Evolutionary conservation across 2,329 filamentous ascomycete genomes (phyloP).

Genomic region (Rhytidhysteron rufulum): DNA sequence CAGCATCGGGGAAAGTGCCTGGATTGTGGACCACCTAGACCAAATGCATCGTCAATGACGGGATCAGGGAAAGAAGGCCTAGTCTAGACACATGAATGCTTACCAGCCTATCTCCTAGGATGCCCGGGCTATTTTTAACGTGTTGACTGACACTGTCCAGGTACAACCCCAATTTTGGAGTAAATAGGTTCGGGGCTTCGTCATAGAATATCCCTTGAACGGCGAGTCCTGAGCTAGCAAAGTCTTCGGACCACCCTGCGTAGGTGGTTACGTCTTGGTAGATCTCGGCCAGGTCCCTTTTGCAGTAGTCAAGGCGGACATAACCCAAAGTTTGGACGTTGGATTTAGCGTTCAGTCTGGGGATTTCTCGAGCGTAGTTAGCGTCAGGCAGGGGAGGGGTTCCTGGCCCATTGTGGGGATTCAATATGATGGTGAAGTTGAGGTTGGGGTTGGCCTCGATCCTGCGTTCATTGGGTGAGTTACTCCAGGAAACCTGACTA

Average conservation of each 20-base stretch:
- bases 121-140: too few species aligned
- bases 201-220: slow-evolving; percentile 52
- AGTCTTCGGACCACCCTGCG: slow-evolving; percentile 36
- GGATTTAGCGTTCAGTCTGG: slow-evolving; percentile 35
- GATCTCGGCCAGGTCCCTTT: slow-evolving; percentile 14
- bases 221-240: slow-evolving; percentile 29
- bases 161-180: too few species aligned
- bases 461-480: too few species aligned
- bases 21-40: too few species aligned
- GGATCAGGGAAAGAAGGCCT: too few species aligned
- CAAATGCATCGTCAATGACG: too few species aligned
- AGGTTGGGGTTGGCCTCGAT: slow-evolving; percentile 34
- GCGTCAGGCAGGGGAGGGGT: slow-evolving; percentile 40
- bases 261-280: slow-evolving; percentile 44
- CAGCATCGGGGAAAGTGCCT: too few species aligned
- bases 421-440: slow-evolving; percentile 51
- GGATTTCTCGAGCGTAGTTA: slow-evolving; percentile 45
- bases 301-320: slow-evolving; percentile 49
- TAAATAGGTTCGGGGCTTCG: slow-evolving; percentile 42
- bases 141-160: too few species aligned
- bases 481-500: too few species aligned
- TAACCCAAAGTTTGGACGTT: slow-evolving; percentile 51
- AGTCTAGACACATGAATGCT: too few species aligned
- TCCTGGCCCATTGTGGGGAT: slow-evolving; percentile 48
- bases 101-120: too few species aligned